These are phyloP conservation scores for Macrophomina tecta DNA, from an alignment of 2,329 filamentous ascomycete species.

Conservation along the genomic window DNA sequence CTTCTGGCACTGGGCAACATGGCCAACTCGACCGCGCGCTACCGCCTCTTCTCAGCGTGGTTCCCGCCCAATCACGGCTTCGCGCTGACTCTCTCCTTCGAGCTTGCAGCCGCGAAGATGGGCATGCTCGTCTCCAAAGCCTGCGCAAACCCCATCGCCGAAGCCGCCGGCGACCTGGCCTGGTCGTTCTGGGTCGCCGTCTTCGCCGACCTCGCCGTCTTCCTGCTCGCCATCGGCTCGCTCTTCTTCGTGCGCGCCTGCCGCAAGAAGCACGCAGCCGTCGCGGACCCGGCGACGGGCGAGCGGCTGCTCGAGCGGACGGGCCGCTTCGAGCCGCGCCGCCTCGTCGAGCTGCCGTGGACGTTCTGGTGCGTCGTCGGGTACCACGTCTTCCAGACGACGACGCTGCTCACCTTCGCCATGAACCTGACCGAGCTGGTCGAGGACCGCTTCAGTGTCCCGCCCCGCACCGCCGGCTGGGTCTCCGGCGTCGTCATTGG, in stretches of 20 bases:
- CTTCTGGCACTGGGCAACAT: constrained; percentile 65
- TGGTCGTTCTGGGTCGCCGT: constrained; percentile 1
- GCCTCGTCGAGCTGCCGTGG: constrained; percentile 64
- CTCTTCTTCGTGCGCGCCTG: not conserved
- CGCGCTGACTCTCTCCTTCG: constrained; percentile 65
- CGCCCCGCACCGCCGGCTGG: constrained; percentile 63
- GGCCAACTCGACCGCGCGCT: constrained; percentile 68
- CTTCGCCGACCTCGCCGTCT: not conserved
- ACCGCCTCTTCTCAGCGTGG: constrained; percentile 70
- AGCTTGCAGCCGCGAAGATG: constrained; percentile 67
- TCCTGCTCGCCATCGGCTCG: not conserved
- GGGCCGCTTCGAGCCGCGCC: constrained; percentile 56
- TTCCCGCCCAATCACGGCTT: constrained; percentile 63
- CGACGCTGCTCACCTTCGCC: constrained; percentile 60
- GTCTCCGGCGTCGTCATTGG: constrained; percentile 65
- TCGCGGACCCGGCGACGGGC: not conserved
- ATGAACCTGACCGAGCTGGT: constrained; percentile 67
- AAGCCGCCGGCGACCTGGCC: constrained; percentile 52
- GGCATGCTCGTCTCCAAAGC: constrained; percentile 66
- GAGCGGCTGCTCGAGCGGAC: constrained; percentile 4
- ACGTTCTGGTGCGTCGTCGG: constrained; percentile 62
- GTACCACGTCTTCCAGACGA: constrained; percentile 66
- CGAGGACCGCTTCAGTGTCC: constrained; percentile 63
- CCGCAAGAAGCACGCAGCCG: not conserved
- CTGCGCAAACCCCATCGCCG: constrained; percentile 64